Base-by-base conservation (phyloP, 495 filamentous ascomycete genomes). In the Xylaria nigripes region DNA sequence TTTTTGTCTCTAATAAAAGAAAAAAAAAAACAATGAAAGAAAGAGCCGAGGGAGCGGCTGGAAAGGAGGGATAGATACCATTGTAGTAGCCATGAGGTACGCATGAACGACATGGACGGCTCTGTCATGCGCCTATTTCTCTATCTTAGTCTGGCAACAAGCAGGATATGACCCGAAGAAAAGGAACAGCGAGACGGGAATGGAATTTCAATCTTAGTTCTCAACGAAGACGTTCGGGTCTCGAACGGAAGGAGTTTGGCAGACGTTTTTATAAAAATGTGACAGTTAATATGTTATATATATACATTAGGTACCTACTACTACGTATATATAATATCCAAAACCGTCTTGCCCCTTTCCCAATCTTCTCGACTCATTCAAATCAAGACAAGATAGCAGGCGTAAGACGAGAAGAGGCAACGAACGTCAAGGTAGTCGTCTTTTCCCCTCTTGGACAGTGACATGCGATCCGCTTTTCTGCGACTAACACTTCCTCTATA, bases 151-250 rank as follows among this genome's bases (percentile, higher is more conserved):
- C 27, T 13, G 16, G 51, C 34, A 45, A 52, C 18, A 40, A 6
- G 10, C 29, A 34, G 50, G 40, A 45, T 42, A 54, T 41, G 25
- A 15, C 18, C 45, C 19, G 46, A 41, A 27, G 40, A 27, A 13
- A 36, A 19, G 23, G 29, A 45, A 45, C 36, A 36, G 50, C 36
- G 21, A 34, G 13, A n/a, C 32, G 32, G 50, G 50, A 45, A 52
- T 45, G 40, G 25, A 32, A 36, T 19, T 34, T 38, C 13, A 36
- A 43, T 45, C 24, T 9, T 34, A 13, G 21, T 30, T 36, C 42
- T 45, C 9, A 5, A 10, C 41, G 16, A 21, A 12, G 29, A 23
- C 16, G n/a, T 40, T 40, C 5, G n/a, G 36, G 36, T 18, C 36
- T 40, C 36, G 36, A 18, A 40, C 2, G 36, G 36, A 40, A 40